Evolutionary conservation across 371 early-diverging fungal genomes (phyloP).

Genomic region (Mortierella sp.): DNA sequence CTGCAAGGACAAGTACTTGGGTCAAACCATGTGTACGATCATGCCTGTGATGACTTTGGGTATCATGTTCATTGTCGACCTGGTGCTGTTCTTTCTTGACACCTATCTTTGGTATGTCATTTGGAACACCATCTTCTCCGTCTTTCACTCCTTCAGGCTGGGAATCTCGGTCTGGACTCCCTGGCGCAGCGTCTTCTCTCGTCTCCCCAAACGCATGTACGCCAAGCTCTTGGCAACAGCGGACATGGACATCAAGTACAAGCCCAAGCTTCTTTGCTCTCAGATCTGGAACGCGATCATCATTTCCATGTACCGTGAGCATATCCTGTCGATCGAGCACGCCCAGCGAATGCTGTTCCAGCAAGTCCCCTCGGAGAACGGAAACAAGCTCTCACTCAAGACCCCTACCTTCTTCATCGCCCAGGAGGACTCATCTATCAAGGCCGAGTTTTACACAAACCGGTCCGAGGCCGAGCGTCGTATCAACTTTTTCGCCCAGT

Average conservation of each 20-base stretch:
- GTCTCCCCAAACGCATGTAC: constrained; percentile 87
- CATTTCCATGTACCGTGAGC: constrained; percentile 89
- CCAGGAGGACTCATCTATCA: constrained; percentile 84
- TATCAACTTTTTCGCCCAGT: constrained; percentile 90
- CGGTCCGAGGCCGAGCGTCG: constrained; percentile 88
- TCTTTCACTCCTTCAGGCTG: constrained; percentile 81
- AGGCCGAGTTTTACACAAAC: constrained; percentile 81
- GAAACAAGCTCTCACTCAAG: constrained; percentile 76
- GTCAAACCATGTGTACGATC: constrained; percentile 68
- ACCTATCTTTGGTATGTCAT: constrained; percentile 94
- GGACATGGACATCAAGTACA: constrained; percentile 78
- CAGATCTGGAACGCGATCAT: constrained; percentile 92
- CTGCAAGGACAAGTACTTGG: constrained; percentile 70
- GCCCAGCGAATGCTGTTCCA: constrained; percentile 84
- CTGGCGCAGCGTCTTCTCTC: constrained; percentile 87
- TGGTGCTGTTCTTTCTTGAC: constrained; percentile 89
- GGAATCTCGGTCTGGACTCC: constrained; percentile 92
- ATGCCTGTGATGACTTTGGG: constrained; percentile 81
- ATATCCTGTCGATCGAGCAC: constrained; percentile 83
- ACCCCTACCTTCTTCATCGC: constrained; percentile 86
- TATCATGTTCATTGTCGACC: constrained; percentile 83
- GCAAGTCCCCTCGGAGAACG: constrained; percentile 75
- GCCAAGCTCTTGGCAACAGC: constrained; percentile 81
- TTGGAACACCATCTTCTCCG: constrained; percentile 86
- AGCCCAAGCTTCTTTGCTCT: constrained; percentile 83